Evolutionary conservation across 2,329 filamentous ascomycete genomes (phyloP).

Genomic region (Aspergillus caelatus): DNA sequence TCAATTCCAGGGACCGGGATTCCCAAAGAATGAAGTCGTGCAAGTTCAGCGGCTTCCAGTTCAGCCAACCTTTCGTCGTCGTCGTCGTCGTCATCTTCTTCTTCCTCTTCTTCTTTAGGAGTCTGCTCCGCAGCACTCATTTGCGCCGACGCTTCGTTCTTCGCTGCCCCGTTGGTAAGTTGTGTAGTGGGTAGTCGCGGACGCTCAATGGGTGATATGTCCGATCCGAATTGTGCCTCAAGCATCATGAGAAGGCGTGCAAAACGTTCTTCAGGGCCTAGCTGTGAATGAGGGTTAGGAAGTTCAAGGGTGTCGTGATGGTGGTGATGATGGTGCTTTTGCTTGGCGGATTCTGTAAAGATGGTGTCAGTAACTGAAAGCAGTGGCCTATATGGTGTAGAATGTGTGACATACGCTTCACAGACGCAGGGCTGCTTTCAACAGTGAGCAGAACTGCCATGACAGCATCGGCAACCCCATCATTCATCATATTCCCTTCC

Average conservation of each 20-base stretch:
- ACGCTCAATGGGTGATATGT: conserved; percentile 74
- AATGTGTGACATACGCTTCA: conserved; percentile 67
- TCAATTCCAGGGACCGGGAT: conserved; percentile 89
- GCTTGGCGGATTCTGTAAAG: conserved; percentile 59
- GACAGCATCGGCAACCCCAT: conserved; percentile 95
- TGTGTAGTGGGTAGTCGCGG: conserved; percentile 51
- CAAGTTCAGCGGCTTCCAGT: conserved; percentile 68
- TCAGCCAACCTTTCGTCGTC: conserved; percentile 55
- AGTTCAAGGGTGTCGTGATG: conserved; percentile 47
- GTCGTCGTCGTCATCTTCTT: conserved; percentile 17
- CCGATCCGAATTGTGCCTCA: conserved; percentile 92
- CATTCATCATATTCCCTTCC: conserved; percentile 98
- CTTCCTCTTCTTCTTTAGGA: conserved; percentile 33
- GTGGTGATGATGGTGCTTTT: conserved; percentile 55
- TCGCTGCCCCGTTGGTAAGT: conserved; percentile 17
- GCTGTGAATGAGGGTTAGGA: conserved; percentile 73
- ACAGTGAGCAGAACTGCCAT: conserved; percentile 90
- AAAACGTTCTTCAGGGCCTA: conserved; percentile 75
- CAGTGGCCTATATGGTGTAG: background rate
- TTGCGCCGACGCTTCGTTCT: conserved; percentile 17
- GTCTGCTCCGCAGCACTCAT: conserved; percentile 15
- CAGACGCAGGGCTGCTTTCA: conserved; percentile 90
- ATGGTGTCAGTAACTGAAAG: conserved; percentile 23
- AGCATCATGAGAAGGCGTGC: conserved; percentile 91
- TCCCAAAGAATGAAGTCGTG: conserved; percentile 77